phyloP scores from a whole-genome alignment of 169 alveolate genomes.

The Eimeria brunetti region DNA sequence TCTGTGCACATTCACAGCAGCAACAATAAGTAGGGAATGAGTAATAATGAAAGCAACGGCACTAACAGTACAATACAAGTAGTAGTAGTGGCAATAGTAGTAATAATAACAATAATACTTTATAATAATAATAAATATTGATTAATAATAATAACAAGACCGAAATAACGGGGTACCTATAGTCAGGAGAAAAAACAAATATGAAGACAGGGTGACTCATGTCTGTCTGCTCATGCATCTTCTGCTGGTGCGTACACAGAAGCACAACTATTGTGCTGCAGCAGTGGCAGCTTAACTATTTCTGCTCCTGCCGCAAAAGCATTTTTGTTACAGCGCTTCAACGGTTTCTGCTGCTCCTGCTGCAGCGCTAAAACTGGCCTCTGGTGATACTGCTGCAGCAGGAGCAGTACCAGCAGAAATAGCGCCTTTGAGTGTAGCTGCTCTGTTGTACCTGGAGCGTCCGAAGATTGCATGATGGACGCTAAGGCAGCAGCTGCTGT shows the following conservation, averaged over 20 bases:
- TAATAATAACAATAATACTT: background rate
- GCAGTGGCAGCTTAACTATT: too few species aligned
- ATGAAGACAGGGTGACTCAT: background rate
- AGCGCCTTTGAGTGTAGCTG: background rate
- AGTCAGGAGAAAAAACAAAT: background rate
- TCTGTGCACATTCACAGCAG: background rate
- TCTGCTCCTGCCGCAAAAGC: too few species aligned
- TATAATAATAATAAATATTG: too few species aligned
- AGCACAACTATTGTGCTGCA: too few species aligned
- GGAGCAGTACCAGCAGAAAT: background rate
- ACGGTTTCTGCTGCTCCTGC: too few species aligned
- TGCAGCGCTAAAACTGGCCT: too few species aligned
- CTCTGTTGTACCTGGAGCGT: slow-evolving; percentile 10
- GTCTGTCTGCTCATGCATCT: background rate
- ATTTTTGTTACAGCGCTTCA: too few species aligned
- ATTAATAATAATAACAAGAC: too few species aligned
- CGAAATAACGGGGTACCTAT: too few species aligned
- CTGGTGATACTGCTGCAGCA: background rate
- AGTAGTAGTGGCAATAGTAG: background rate
- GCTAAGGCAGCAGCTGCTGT: background rate
- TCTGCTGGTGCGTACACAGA: background rate
- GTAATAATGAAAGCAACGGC: background rate
- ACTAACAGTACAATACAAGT: background rate
- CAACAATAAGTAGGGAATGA: background rate
- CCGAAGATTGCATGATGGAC: background rate